Conservation (phyloP, 2,329 filamentous ascomycete species). For the Aspergillus clavatus region DNA sequence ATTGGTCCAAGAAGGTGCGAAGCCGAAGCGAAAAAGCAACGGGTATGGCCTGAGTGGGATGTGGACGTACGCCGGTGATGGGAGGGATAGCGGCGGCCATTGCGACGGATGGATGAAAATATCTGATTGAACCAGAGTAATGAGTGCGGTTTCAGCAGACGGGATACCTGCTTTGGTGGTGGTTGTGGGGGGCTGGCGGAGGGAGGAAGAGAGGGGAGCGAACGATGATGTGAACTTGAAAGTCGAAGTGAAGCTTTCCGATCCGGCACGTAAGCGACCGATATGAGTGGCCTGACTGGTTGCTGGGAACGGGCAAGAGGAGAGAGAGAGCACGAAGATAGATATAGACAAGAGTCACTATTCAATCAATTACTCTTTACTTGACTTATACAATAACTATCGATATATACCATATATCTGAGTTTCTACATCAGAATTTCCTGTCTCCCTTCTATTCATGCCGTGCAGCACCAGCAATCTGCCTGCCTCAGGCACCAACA, state of each 20-base stretch:
- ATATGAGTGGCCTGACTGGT: slow-evolving; percentile 32
- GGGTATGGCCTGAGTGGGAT: slow-evolving; percentile 12
- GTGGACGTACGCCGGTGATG: slow-evolving; percentile 44
- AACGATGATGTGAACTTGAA: slow-evolving; percentile 25
- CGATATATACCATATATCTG: no score
- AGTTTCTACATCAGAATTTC: no score
- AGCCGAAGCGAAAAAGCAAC: slow-evolving; percentile 4
- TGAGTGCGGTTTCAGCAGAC: slow-evolving; percentile 15
- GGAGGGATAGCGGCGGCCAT: slow-evolving; percentile 43
- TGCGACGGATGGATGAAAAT: slow-evolving; percentile 21
- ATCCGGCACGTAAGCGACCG: slow-evolving; percentile 34
- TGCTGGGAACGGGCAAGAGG: slow-evolving; percentile 4
- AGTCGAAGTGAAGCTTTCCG: slow-evolving; percentile 33
- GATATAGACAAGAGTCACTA: neutral
- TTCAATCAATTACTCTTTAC: neutral
- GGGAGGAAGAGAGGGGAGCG: slow-evolving; percentile 18
- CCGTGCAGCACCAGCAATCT: no score
- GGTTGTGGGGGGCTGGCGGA: slow-evolving; percentile 18
- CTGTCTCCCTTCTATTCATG: no score
- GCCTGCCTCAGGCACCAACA: slow-evolving; percentile 19
- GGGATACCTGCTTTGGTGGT: slow-evolving; percentile 19
- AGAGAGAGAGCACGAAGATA: neutral
- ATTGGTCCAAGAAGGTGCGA: neutral
- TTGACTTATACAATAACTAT: neutral
- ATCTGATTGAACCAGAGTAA: slow-evolving; percentile 10